Percentiles rank a stretch among this genome's conserved stretches.
These are phyloP conservation scores for Huntiella savannae DNA, from an alignment of 2,329 filamentous ascomycete genomes.

Conservation along the genomic window DNA sequence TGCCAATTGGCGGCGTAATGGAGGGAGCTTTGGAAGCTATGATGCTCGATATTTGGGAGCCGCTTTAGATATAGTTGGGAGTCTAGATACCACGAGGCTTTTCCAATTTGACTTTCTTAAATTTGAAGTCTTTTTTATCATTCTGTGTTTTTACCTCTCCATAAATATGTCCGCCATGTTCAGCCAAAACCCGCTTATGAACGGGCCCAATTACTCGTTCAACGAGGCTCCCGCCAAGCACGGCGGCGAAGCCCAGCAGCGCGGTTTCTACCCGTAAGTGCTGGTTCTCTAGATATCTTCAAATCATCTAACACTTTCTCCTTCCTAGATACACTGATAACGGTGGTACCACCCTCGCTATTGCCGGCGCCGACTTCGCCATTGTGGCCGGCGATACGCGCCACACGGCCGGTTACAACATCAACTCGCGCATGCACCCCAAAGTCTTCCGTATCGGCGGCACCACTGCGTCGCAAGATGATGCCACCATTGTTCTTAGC, in stretches of 20 bases:
- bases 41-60: background rate
- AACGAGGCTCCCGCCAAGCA: slow-evolving; percentile 35
- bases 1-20: slow-evolving; percentile 21
- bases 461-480: slow-evolving; percentile 65
- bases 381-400: slow-evolving; percentile 96
- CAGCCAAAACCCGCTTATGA: slow-evolving; percentile 49
- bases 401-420: slow-evolving; percentile 90
- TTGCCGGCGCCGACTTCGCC: slow-evolving; percentile 82
- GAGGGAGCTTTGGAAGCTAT: slow-evolving; percentile 2
- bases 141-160: background rate
- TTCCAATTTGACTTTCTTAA: background rate
- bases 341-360: slow-evolving; percentile 87
- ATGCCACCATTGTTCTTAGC: slow-evolving; percentile 72
- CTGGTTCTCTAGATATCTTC: background rate
- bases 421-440: slow-evolving; percentile 88
- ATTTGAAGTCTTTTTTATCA: background rate
- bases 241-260: slow-evolving; percentile 42
- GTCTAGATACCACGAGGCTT: too few relatives aligned
- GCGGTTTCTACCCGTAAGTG: slow-evolving; percentile 80
- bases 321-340: slow-evolving; percentile 77
- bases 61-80: background rate
- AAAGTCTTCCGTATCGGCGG: slow-evolving; percentile 97
- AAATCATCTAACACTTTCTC: slow-evolving; percentile 4
- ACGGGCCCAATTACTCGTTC: slow-evolving; percentile 52
- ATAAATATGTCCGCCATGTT: slow-evolving; percentile 44